Conservation (phyloP, 2,329 filamentous ascomycete species). For the Sporothrix inflata region DNA sequence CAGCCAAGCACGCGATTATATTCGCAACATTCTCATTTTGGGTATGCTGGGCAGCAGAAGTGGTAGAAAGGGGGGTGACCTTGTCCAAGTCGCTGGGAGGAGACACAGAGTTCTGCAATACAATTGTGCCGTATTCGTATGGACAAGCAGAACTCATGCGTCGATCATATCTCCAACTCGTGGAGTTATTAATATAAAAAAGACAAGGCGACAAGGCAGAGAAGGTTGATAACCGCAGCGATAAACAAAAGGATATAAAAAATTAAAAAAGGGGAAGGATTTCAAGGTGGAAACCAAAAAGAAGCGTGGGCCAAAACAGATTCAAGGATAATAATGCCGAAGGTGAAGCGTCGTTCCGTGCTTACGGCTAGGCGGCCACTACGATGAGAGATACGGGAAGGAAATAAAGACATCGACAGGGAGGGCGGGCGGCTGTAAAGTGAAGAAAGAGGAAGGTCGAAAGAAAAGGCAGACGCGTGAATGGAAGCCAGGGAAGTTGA, state of each 20-base stretch:
- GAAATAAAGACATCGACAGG: background rate
- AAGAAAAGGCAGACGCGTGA: background rate
- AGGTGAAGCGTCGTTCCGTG: slow-evolving; percentile 17
- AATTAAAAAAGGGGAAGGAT: background rate
- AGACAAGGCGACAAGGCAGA: background rate
- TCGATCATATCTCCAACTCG: background rate
- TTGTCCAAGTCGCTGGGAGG: background rate
- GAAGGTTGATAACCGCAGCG: background rate
- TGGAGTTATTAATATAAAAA: background rate
- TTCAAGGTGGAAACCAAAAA: background rate
- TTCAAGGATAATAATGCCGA: no score
- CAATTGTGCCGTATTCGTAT: background rate
- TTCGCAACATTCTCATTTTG: slow-evolving; percentile 10
- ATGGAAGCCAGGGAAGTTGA: background rate
- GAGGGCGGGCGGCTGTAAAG: background rate
- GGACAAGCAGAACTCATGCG: background rate
- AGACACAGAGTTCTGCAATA: background rate
- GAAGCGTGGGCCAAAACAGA: background rate
- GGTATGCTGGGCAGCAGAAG: background rate
- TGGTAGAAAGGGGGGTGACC: background rate
- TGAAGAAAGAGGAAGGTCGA: slow-evolving; percentile 21
- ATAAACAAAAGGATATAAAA: background rate
- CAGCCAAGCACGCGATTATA: slow-evolving; percentile 24
- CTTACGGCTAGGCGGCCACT: slow-evolving; percentile 21
- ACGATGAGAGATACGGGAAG: slow-evolving; percentile 1